Evolutionary conservation across 192 early-diverging fungal species (phyloP), one percentile per base, ranked within the genome.

Genomic region (Rhizoclosmatium sp.): DNA sequence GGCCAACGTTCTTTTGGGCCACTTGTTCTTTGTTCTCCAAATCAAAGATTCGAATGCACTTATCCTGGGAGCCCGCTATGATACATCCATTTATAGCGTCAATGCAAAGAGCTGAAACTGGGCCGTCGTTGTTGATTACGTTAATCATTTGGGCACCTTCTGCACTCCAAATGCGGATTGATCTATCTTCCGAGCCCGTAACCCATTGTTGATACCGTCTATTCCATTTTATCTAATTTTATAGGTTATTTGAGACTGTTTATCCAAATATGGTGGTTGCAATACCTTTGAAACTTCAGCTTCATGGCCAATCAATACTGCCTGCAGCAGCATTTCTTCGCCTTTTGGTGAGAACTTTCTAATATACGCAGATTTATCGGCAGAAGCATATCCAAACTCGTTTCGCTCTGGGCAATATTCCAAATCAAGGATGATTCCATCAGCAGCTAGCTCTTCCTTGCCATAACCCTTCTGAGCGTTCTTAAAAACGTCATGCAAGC

Each of bases 111-210:
- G 89, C 88, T 12, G 89, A 89, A 0, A 89, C 85, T 9, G 87
- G 85, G 7, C 81, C 83, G 47, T 88, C 88, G 81, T 91, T 91
- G 81, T 91, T 91, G 75, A 88, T 86, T 3, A 91, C 75, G 19
- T 78, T 82, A 21, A 89, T 45, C 62, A 88, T 82, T 44, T 86
- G 89, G 47, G 88, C 81, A 23, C 89, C 89, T 54, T 85, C 84
- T 5, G 83, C 83, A 42, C 77, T 82, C 89, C 89, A 90, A 3
- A 90, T 84, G 16, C 89, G 75, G 42, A 91, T 82, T 2, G 89
- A 89, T 69, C 88, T 81, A 69, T 91, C 89, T 80, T 91, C 89
- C 10, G 87, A 89, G n/a, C 86, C 89, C 3, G 89, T 89, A 7
- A 91, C 75, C 89, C 89, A 91, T 60, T 87, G 85, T 41, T 80